Conservation (phyloP, 2,329 filamentous ascomycete species). For the Curvularia sp. region DNA sequence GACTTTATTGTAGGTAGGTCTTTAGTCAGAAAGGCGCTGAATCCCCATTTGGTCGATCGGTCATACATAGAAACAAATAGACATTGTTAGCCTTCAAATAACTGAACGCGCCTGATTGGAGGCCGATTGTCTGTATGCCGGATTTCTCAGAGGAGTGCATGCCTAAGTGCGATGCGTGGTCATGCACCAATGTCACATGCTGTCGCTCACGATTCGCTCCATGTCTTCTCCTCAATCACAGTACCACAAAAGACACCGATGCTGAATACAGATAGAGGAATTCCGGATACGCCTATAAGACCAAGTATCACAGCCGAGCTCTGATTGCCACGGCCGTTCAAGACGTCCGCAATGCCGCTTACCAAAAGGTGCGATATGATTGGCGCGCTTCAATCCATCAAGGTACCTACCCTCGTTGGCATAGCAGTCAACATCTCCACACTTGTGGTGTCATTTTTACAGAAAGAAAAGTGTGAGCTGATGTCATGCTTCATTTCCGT, state of each 20-base stretch:
- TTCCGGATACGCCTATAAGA: not conserved
- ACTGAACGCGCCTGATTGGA: not conserved
- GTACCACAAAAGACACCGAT: not conserved
- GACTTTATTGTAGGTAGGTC: conserved; percentile 14
- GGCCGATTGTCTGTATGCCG: not conserved
- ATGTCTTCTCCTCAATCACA: not conserved
- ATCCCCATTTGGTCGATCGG: not conserved
- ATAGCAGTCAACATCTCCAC: conserved; percentile 4
- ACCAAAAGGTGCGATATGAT: conserved; percentile 24
- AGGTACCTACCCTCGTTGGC: conserved; percentile 17
- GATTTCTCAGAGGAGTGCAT: not conserved
- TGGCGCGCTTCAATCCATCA: conserved; percentile 31
- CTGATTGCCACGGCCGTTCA: not conserved
- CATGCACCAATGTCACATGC: not conserved
- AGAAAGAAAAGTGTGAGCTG: not conserved
- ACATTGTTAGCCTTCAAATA: not conserved
- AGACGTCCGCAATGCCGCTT: conserved; percentile 18
- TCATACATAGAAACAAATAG: not conserved
- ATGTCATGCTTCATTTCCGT: not conserved
- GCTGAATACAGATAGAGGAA: not conserved
- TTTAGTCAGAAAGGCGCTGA: too few relatives aligned
- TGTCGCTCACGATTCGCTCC: not conserved
- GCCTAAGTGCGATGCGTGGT: not conserved
- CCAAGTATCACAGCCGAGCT: not conserved
- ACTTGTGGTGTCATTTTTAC: not conserved